phyloP scores from a whole-genome alignment of 805 yeast genomes.

The Pichia eremophila region DNA sequence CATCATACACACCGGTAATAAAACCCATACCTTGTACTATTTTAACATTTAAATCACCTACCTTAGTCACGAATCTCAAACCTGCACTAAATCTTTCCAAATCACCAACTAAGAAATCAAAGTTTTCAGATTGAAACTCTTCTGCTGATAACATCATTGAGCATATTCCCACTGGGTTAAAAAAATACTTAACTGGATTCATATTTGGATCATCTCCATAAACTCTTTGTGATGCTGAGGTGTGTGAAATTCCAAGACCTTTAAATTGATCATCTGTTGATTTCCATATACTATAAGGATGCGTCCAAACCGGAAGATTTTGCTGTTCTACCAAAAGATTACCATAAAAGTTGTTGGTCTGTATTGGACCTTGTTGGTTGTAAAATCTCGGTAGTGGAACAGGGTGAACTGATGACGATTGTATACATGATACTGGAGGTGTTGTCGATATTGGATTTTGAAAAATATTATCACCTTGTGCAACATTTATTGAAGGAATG shows the following conservation, averaged over 20 bases:
- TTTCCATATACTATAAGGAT: constrained; percentile 72
- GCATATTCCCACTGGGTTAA: constrained; percentile 60
- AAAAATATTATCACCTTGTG: constrained; percentile 12
- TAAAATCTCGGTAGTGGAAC: constrained; percentile 48
- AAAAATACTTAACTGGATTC: constrained; percentile 40
- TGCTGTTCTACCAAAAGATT: constrained; percentile 62
- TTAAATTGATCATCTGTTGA: constrained; percentile 29
- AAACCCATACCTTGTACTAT: constrained; percentile 77
- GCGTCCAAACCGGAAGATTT: constrained; percentile 67
- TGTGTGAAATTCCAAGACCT: constrained; percentile 65
- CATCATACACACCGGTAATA: constrained; percentile 51
- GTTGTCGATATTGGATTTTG: constrained; percentile 12
- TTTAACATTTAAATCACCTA: constrained; percentile 35
- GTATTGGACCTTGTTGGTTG: constrained; percentile 38
- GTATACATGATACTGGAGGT: constrained; percentile 16
- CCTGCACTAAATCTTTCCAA: constrained; percentile 26
- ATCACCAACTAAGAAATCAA: constrained; percentile 22
- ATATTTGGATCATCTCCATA: constrained; percentile 54
- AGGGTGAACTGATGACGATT: constrained; percentile 57
- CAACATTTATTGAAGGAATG: not conserved
- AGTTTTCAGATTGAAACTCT: constrained; percentile 27
- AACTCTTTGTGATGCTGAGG: constrained; percentile 48
- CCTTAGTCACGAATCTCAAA: constrained; percentile 23
- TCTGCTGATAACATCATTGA: constrained; percentile 44
- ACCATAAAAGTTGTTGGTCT: constrained; percentile 73